Conservation (phyloP, 345 rosid genomes). For the Theobroma cacao region DNA sequence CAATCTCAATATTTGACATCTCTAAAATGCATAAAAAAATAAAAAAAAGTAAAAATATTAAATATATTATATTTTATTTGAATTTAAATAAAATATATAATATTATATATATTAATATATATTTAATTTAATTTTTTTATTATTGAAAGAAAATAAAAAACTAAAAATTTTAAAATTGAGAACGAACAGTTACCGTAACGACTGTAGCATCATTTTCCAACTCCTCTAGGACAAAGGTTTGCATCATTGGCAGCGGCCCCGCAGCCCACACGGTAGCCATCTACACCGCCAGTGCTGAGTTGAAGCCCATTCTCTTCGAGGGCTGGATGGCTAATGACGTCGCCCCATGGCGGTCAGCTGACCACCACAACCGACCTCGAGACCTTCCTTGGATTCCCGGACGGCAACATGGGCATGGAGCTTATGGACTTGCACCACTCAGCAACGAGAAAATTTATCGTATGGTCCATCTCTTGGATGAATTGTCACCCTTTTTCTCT, state of each 20-base stretch:
- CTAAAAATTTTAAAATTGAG: too few relatives aligned
- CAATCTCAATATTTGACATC: too few relatives aligned
- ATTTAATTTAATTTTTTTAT: too few relatives aligned
- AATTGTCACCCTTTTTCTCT: neutral
- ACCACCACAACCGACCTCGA: constrained; percentile 97
- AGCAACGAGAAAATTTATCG: constrained; percentile 46
- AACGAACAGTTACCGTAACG: too few relatives aligned
- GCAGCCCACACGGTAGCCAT: constrained; percentile 99
- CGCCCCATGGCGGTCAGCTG: constrained; percentile 97
- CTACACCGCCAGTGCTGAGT: constrained; percentile 89
- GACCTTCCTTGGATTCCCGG: constrained; percentile 92
- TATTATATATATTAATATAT: too few relatives aligned
- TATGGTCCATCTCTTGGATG: neutral
- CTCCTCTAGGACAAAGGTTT: constrained; percentile 56
- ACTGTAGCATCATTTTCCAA: constrained; percentile 12
- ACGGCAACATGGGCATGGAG: constrained; percentile 66
- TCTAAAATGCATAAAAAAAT: too few relatives aligned
- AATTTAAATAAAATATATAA: too few relatives aligned
- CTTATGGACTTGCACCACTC: constrained; percentile 70
- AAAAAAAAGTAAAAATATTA: too few relatives aligned
- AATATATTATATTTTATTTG: too few relatives aligned
- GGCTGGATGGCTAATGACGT: constrained; percentile 99
- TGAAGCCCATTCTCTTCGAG: constrained; percentile 88
- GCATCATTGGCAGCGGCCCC: constrained; percentile 96
- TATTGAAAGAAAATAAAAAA: too few relatives aligned